Conservation (phyloP, 2,329 filamentous ascomycete species). For the Scedosporium apiospermum region DNA sequence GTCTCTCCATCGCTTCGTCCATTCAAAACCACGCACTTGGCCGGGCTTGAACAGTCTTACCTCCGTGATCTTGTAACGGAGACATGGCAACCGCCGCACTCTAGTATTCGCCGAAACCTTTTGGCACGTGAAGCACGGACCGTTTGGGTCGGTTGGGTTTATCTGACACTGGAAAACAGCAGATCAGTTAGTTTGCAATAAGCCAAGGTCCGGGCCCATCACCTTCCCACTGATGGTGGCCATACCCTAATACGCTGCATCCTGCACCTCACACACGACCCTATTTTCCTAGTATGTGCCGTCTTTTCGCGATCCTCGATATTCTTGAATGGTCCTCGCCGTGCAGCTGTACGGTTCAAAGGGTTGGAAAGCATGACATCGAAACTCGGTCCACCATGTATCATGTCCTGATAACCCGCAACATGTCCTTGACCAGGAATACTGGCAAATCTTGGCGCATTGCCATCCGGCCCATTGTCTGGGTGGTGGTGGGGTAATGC, state of each 20-base stretch:
- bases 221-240: conserved; percentile 5
- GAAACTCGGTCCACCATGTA: conserved; percentile 8
- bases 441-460: not conserved
- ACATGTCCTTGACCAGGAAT: not conserved
- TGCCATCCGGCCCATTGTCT: conserved; percentile 23
- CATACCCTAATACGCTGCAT: conserved; percentile 54
- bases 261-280: conserved; percentile 50
- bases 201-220: not conserved
- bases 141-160: conserved; percentile 35
- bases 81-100: conserved; percentile 44
- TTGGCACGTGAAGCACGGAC: conserved; percentile 43
- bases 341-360: conserved; percentile 24
- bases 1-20: conserved; percentile 49
- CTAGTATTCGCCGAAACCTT: conserved; percentile 37
- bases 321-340: conserved; percentile 46
- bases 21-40: conserved; percentile 48
- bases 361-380: conserved; percentile 25
- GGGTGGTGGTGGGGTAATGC: conserved; percentile 18
- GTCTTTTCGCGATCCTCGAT: conserved; percentile 41
- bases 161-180: conserved; percentile 36
- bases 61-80: conserved; percentile 52
- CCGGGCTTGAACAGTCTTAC: conserved; percentile 49
- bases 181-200: conserved; percentile 2
- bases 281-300: conserved; percentile 46
- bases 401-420: not conserved